phyloP scores from a whole-genome alignment of 768 basidiomycete species.

The Dictyophora rubrovolvata region DNA sequence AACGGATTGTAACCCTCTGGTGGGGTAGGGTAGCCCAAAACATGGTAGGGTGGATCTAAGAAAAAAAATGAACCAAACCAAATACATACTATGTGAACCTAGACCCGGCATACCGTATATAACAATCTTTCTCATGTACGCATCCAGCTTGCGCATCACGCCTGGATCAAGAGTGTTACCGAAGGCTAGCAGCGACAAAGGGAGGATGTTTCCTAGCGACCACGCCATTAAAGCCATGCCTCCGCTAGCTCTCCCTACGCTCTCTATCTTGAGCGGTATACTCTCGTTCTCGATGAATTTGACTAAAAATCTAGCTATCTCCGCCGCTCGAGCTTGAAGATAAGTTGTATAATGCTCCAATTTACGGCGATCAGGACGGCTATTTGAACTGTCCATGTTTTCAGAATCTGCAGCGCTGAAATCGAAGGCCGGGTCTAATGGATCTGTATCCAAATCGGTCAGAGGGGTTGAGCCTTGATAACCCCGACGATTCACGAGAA shows the following conservation, averaged over 20 bases:
- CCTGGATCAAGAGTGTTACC: conserved; percentile 16
- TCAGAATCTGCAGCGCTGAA: neutral
- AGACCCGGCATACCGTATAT: conserved; percentile 19
- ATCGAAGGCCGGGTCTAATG: neutral
- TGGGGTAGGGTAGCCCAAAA: conserved; percentile 3
- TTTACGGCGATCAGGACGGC: neutral
- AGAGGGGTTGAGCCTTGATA: conserved; percentile 29
- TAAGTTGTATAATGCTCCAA: conserved; percentile 9
- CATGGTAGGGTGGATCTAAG: conserved; percentile 1
- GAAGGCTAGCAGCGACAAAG: conserved; percentile 20
- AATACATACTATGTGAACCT: neutral
- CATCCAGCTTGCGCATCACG: conserved; percentile 13
- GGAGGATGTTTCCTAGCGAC: conserved; percentile 24
- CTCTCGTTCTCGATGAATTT: conserved; percentile 22
- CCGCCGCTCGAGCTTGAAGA: conserved; percentile 23
- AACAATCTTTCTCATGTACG: conserved; percentile 20
- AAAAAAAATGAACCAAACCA: neutral
- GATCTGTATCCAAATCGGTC: conserved; percentile 18
- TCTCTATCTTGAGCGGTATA: conserved; percentile 19
- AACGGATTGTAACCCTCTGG: neutral
- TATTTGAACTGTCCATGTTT: neutral
- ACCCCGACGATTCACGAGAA: conserved; percentile 27
- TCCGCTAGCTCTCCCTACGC: conserved; percentile 14
- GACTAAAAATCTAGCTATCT: conserved; percentile 27
- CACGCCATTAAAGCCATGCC: conserved; percentile 26